These are phyloP conservation scores for Pyricularia grisea DNA, from an alignment of 2,329 filamentous ascomycete species.

Conservation along the genomic window DNA sequence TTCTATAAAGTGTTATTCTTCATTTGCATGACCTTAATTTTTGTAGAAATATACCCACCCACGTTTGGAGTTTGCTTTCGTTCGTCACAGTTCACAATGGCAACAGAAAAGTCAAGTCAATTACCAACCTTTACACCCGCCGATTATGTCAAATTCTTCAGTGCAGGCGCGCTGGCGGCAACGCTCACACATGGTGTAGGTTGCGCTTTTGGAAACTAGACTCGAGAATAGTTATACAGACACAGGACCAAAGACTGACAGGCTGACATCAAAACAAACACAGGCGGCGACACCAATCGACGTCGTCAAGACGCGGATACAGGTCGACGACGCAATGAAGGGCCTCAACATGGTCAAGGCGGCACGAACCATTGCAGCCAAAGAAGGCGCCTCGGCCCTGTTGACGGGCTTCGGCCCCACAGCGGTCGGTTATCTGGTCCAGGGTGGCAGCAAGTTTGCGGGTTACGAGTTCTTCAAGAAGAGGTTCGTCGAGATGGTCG, in stretches of 20 bases:
- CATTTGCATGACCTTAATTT: not conserved
- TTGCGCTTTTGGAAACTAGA: not conserved
- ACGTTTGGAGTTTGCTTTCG: not conserved
- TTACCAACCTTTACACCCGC: conserved; percentile 27
- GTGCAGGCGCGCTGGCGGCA: conserved; percentile 41
- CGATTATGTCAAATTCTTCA: conserved; percentile 45
- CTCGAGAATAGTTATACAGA: not conserved
- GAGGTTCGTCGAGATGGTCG: conserved; percentile 64
- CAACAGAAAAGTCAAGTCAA: conserved; percentile 7
- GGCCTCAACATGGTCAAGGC: conserved; percentile 75
- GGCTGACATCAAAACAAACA: not conserved
- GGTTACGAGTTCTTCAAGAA: conserved; percentile 95
- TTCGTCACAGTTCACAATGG: not conserved
- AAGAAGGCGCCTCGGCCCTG: conserved; percentile 71
- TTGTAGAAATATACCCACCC: not conserved
- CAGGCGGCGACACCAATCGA: conserved; percentile 44
- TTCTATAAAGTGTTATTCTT: not conserved
- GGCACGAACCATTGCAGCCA: conserved; percentile 66
- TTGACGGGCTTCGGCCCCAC: conserved; percentile 80
- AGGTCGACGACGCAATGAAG: conserved; percentile 79
- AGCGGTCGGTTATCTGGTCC: conserved; percentile 78
- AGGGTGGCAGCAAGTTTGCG: conserved; percentile 85
- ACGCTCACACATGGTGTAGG: conserved; percentile 41
- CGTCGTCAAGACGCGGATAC: conserved; percentile 86
- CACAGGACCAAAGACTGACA: not conserved